Conservation (phyloP, 805 yeast genomes). For the Naumovozyma dairenensis region DNA sequence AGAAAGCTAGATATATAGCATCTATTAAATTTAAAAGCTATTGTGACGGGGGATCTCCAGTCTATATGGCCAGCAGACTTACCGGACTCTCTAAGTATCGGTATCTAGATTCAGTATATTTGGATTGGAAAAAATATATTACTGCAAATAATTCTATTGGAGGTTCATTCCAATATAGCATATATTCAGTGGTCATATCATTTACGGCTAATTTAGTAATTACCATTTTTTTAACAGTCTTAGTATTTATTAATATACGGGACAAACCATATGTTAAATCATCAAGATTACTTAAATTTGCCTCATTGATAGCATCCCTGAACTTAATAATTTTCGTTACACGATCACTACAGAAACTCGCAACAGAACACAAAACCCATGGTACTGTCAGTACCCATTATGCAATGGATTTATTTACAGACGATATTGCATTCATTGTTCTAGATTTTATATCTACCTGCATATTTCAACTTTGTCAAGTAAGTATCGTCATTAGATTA, state of each 20-base stretch:
- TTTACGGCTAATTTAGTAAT: constrained; percentile 57
- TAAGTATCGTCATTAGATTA: constrained; percentile 57
- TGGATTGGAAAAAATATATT: constrained; percentile 42
- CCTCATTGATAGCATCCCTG: constrained; percentile 44
- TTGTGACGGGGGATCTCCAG: constrained; percentile 29
- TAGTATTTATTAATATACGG: constrained; percentile 56
- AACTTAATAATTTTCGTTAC: constrained; percentile 45
- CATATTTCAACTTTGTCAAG: constrained; percentile 56
- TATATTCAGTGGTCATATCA: constrained; percentile 54
- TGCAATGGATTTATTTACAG: constrained; percentile 32
- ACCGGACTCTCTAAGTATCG: background rate
- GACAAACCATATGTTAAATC: constrained; percentile 44
- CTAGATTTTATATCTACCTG: constrained; percentile 51
- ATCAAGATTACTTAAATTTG: constrained; percentile 24
- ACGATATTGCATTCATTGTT: constrained; percentile 38
- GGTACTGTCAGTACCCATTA: constrained; percentile 25
- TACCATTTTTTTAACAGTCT: constrained; percentile 50
- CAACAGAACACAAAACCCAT: constrained; percentile 35
- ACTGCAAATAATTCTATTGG: constrained; percentile 20
- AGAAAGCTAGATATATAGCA: constrained; percentile 10
- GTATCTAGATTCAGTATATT: constrained; percentile 23
- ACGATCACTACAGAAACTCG: constrained; percentile 37
- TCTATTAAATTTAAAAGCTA: constrained; percentile 23
- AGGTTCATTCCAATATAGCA: constrained; percentile 44
- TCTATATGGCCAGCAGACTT: constrained; percentile 26